A percentile compares a stretch with the other conserved stretches of the same genome.
Conservation (phyloP, 2,329 filamentous ascomycete genomes). For the Microsporum ferrugineum region DNA sequence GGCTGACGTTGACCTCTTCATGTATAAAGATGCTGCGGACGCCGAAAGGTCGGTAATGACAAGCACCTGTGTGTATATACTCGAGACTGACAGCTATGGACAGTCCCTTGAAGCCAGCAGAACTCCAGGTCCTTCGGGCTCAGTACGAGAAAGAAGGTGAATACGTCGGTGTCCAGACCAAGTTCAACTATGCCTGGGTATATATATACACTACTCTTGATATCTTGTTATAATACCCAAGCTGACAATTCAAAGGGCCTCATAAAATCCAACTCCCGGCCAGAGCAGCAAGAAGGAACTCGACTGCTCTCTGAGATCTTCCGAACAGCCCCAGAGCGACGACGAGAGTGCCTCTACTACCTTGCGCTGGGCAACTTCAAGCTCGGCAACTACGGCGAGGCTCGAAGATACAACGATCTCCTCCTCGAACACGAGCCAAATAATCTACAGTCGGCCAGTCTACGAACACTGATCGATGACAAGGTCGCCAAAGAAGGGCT, state of each 20-base stretch:
- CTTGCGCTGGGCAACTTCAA: slow-evolving; percentile 96
- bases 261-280: slow-evolving; percentile 76
- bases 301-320: slow-evolving; percentile 94
- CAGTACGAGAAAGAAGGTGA: slow-evolving; percentile 98
- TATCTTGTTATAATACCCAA: no score
- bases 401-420: slow-evolving; percentile 85
- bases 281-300: slow-evolving; percentile 88
- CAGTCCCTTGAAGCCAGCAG: slow-evolving; percentile 78
- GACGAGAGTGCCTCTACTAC: slow-evolving; percentile 97
- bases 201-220: slow-evolving; percentile 15
- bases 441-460: slow-evolving; percentile 80
- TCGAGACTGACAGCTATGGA: slow-evolving; percentile 5
- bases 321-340: slow-evolving; percentile 79
- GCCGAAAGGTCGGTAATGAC: slow-evolving; percentile 66
- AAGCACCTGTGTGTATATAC: neutral
- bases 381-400: slow-evolving; percentile 92
- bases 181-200: slow-evolving; percentile 99
- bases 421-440: slow-evolving; percentile 80
- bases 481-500: slow-evolving; percentile 91
- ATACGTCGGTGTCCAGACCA: slow-evolving; percentile 93
- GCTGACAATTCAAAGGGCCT: slow-evolving; percentile 52
- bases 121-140: slow-evolving; percentile 80
- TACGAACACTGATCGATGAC: slow-evolving; percentile 83
- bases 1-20: neutral
- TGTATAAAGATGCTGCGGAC: slow-evolving; percentile 73